phyloP scores from a whole-genome alignment of 352 stramenopile species.

The Phytophthora constricta region DNA sequence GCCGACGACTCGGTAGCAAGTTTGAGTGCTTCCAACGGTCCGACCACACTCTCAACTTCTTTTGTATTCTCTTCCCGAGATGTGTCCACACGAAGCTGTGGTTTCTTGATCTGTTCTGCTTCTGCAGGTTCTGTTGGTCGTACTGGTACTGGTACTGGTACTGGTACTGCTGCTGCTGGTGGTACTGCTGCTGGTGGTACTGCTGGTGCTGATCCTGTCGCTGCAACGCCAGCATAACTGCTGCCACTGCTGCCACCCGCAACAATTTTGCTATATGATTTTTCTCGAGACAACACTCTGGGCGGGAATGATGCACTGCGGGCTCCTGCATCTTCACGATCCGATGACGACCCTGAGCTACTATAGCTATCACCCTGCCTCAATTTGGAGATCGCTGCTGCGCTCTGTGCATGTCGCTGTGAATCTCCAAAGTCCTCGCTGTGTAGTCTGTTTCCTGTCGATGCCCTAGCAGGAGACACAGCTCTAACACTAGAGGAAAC shows the following conservation, averaged over 20 bases:
- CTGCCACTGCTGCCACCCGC: conserved; percentile 24
- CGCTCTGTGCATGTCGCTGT: conserved; percentile 78
- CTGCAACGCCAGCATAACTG: conserved; percentile 13
- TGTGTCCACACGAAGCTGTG: conserved; percentile 62
- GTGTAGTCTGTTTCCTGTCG: conserved; percentile 35
- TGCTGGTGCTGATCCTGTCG: neutral
- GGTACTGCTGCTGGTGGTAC: neutral
- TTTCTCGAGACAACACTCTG: conserved; percentile 22
- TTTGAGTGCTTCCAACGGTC: conserved; percentile 75
- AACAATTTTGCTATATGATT: conserved; percentile 66
- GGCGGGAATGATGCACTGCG: conserved; percentile 27
- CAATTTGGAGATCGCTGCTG: conserved; percentile 73
- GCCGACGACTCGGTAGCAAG: conserved; percentile 65
- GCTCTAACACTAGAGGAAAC: conserved; percentile 30
- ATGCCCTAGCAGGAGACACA: conserved; percentile 24
- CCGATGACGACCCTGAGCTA: conserved; percentile 36
- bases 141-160: conserved; percentile 1
- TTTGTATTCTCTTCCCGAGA: conserved; percentile 34
- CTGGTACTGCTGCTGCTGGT: neutral
- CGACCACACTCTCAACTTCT: conserved; percentile 46
- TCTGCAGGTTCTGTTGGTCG: conserved; percentile 18
- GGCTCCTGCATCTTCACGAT: conserved; percentile 21
- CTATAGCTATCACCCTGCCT: conserved; percentile 42
- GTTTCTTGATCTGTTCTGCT: conserved; percentile 31
- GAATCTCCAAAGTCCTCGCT: conserved; percentile 42